phyloP scores from a whole-genome alignment of 768 basidiomycete genomes.

The Hypholoma fasciculare region DNA sequence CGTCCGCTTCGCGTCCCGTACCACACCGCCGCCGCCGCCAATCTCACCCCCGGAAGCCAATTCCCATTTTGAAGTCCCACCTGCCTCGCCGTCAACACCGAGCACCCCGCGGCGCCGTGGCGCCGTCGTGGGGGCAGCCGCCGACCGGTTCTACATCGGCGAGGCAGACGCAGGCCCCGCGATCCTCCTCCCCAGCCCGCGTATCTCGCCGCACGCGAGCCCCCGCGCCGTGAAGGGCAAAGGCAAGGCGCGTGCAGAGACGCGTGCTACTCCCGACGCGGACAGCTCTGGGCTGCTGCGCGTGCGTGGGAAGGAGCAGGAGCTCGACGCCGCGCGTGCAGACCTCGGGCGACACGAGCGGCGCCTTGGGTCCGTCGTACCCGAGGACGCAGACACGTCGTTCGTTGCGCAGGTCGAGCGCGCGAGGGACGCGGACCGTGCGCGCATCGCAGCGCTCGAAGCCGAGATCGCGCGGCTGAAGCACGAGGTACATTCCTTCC shows the following conservation, averaged over 20 bases:
- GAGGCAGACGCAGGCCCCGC: slow-evolving; percentile 53
- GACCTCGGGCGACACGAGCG: slow-evolving; percentile 48
- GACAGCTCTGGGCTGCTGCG: slow-evolving; percentile 46
- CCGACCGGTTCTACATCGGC: slow-evolving; percentile 44
- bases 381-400: slow-evolving; percentile 31
- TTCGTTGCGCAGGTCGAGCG: slow-evolving; percentile 28
- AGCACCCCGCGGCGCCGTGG: slow-evolving; percentile 30
- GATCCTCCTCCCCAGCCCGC: slow-evolving; percentile 48
- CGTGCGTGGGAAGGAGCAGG: slow-evolving; percentile 62
- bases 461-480: slow-evolving; percentile 61
- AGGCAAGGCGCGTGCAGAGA: slow-evolving; percentile 45
- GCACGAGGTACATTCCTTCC: slow-evolving; percentile 45
- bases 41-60: neutral
- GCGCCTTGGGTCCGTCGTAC: slow-evolving; percentile 36
- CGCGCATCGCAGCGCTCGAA: slow-evolving; percentile 62
- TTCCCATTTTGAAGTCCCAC: neutral
- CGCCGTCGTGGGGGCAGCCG: slow-evolving; percentile 35
- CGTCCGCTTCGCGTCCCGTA: slow-evolving; percentile 34
- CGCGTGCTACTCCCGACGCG: slow-evolving; percentile 18
- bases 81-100: neutral
- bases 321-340: slow-evolving; percentile 55
- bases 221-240: slow-evolving; percentile 28
- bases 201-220: slow-evolving; percentile 28
- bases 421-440: slow-evolving; percentile 59
- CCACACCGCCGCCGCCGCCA: slow-evolving; percentile 3